phyloP scores from a whole-genome alignment of 352 stramenopile genomes.

The Pythium brachiatum region DNA sequence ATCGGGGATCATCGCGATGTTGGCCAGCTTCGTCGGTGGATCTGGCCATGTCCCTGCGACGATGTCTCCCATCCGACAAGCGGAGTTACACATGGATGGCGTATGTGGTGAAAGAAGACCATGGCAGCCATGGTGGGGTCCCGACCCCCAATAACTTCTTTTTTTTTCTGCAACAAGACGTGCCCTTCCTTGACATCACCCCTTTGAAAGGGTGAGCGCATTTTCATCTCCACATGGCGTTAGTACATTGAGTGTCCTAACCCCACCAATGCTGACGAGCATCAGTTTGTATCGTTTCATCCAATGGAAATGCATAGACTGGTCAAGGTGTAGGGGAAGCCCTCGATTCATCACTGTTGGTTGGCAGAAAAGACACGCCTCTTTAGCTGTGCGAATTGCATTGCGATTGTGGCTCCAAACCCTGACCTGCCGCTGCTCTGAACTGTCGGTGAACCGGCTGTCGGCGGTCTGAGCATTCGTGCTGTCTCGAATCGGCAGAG shows the following conservation, averaged over 20 bases:
- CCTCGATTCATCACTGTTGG: background rate
- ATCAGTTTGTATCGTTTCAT: background rate
- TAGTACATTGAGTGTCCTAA: constrained; percentile 11
- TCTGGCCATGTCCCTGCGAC: background rate
- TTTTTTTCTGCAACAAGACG: background rate
- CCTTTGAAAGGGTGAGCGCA: constrained; percentile 2
- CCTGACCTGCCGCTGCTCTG: background rate
- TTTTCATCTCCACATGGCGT: background rate
- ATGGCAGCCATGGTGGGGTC: background rate
- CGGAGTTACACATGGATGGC: constrained; percentile 24
- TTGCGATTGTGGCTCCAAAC: background rate
- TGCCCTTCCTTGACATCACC: background rate
- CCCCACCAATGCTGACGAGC: constrained; percentile 5
- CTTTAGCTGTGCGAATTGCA: constrained; percentile 1
- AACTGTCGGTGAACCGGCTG: constrained; percentile 21
- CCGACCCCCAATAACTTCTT: background rate
- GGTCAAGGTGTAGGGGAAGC: no score
- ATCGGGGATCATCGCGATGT: background rate
- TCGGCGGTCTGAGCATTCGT: constrained; percentile 1
- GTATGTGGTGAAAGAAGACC: constrained; percentile 20
- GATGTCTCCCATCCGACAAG: background rate
- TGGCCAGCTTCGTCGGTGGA: background rate
- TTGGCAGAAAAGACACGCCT: constrained; percentile 8
- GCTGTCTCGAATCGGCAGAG: constrained; percentile 20
- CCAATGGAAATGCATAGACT: constrained; percentile 8